A percentile compares a stretch with the other conserved stretches of the same genome.
These are phyloP conservation scores for Suillus subaureus DNA, from an alignment of 768 basidiomycete species.

Conservation along the genomic window DNA sequence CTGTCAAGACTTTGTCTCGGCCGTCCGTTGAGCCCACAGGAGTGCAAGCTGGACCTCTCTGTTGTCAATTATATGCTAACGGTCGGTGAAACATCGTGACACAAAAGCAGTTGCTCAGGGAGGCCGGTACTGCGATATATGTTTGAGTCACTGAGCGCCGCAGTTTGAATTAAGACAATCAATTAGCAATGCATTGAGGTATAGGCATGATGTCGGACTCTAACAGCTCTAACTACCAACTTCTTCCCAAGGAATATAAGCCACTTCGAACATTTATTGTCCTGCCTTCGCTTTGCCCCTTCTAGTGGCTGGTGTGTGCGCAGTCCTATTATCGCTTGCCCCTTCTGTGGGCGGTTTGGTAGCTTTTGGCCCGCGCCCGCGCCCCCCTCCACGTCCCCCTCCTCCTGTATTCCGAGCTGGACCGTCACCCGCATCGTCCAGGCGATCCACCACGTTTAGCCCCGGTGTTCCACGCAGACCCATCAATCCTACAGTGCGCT, in stretches of 20 bases:
- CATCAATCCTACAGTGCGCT: constrained; percentile 52
- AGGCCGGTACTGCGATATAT: not conserved
- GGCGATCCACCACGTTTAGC: constrained; percentile 6
- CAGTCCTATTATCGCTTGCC: not conserved
- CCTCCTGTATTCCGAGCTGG: not conserved
- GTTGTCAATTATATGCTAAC: not conserved
- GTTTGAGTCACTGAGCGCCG: not conserved
- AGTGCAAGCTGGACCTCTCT: not conserved
- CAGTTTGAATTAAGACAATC: not conserved
- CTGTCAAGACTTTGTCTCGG: not conserved
- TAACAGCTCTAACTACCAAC: not conserved
- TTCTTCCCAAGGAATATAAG: not conserved
- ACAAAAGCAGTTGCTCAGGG: not conserved
- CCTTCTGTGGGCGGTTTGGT: not conserved
- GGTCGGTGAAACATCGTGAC: not conserved
- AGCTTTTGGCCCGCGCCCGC: not conserved
- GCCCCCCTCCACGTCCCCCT: not conserved
- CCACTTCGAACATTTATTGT: no score
- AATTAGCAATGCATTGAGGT: not conserved
- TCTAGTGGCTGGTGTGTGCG: not conserved
- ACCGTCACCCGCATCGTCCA: not conserved
- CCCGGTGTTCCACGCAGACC: constrained; percentile 37
- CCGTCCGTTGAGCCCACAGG: not conserved
- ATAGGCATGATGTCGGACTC: not conserved
- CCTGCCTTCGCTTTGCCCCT: not conserved